Conservation (phyloP, 2,329 filamentous ascomycete genomes). For the Beauveria medogensis region DNA sequence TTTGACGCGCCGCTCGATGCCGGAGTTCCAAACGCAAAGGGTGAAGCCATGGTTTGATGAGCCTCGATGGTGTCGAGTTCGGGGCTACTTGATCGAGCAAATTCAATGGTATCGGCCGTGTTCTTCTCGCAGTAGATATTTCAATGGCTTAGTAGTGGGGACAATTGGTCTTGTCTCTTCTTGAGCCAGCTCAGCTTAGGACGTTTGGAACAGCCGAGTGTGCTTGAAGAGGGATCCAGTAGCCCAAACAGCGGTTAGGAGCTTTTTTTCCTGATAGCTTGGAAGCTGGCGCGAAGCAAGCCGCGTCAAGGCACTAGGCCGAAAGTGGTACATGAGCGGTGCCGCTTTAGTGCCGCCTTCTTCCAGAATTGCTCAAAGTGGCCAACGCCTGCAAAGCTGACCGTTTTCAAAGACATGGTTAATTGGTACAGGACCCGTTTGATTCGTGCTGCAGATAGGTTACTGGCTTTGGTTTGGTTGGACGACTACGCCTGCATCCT, state of each 20-base stretch:
- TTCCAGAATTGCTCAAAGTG: too few relatives aligned
- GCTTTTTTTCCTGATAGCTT: constrained; percentile 12
- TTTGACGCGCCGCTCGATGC: constrained; percentile 25
- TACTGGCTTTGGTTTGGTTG: too few relatives aligned
- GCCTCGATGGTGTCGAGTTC: background rate
- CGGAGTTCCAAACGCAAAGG: constrained; percentile 31
- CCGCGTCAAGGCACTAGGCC: background rate
- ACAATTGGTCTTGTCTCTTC: background rate
- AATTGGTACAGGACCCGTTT: background rate
- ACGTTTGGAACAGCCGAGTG: background rate
- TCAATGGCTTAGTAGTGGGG: background rate
- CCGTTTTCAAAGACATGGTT: background rate
- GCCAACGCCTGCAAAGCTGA: background rate
- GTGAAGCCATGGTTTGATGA: constrained; percentile 23
- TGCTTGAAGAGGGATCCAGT: constrained; percentile 1
- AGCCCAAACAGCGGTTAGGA: background rate
- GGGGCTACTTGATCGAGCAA: background rate
- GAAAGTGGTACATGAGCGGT: background rate
- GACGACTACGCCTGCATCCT: too few relatives aligned
- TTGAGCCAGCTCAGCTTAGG: background rate
- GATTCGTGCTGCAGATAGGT: too few relatives aligned
- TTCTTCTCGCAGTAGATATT: background rate
- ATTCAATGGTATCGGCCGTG: background rate
- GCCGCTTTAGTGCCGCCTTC: background rate
- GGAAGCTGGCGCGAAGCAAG: constrained; percentile 5